phyloP scores from a whole-genome alignment of 2,329 filamentous ascomycete genomes.

The Ceratocystis lukuohia region DNA sequence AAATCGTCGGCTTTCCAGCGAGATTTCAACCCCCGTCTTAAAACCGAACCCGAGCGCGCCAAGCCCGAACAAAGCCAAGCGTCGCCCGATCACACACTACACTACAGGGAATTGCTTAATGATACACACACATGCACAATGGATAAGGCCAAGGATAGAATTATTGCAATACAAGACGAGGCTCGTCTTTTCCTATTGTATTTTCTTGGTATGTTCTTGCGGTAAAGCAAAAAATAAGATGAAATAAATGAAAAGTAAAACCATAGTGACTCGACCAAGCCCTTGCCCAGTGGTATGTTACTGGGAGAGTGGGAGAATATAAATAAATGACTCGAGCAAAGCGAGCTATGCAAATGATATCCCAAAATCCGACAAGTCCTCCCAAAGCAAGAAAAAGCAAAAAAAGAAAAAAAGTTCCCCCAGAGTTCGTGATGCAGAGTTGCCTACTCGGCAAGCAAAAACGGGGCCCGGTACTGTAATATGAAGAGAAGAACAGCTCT shows the following conservation, averaged over 20 bases:
- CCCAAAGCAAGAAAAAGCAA: slow-evolving; percentile 10
- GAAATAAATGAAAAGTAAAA: neutral
- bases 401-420: neutral
- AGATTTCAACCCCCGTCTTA: neutral
- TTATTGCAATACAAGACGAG: too few species aligned
- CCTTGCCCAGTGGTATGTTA: neutral
- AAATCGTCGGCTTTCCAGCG: neutral
- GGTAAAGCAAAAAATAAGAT: slow-evolving; percentile 1
- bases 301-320: slow-evolving; percentile 5
- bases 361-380: neutral
- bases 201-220: neutral
- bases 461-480: neutral
- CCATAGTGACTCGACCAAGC: neutral
- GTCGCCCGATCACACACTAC: neutral
- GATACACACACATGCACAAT: too few species aligned
- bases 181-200: neutral
- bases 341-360: slow-evolving; percentile 6
- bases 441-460: neutral
- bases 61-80: neutral
- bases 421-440: neutral
- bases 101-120: neutral
- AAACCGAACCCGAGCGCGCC: neutral
- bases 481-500: neutral
- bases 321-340: slow-evolving; percentile 4
- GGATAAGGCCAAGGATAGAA: too few species aligned